Evolutionary conservation across 257 asterid species (phyloP).

Genomic region (Jasminum sambac): DNA sequence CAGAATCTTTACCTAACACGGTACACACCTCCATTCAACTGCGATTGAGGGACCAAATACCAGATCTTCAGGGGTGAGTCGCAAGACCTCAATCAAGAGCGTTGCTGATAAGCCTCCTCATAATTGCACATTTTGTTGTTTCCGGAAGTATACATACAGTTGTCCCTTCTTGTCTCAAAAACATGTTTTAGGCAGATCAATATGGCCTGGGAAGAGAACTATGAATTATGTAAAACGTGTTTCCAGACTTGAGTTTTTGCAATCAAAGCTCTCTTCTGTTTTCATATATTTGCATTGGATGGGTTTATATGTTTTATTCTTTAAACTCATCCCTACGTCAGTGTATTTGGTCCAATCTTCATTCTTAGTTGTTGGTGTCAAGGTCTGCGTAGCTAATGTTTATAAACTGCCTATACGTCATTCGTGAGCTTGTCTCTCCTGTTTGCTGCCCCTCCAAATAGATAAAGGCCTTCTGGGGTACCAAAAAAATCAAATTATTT

Average conservation of each 20-base stretch:
- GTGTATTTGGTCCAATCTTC: not conserved
- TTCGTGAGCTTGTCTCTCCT: too few relatives aligned
- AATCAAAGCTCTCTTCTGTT: not conserved
- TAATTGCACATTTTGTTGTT: not conserved
- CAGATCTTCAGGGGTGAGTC: conserved; percentile 36
- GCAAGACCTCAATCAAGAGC: conserved; percentile 10
- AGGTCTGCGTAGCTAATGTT: too few relatives aligned
- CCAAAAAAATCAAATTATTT: too few relatives aligned
- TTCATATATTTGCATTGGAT: not conserved
- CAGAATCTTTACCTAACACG: conserved; percentile 45
- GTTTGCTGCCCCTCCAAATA: too few relatives aligned
- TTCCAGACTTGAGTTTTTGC: not conserved
- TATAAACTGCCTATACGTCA: too few relatives aligned
- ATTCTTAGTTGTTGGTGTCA: not conserved
- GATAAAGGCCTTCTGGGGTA: too few relatives aligned
- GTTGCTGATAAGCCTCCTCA: not conserved
- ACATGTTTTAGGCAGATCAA: conserved; percentile 60
- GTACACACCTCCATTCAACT: conserved; percentile 64
- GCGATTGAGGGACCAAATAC: conserved; percentile 60
- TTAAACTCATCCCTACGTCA: not conserved
- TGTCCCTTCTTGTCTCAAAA: not conserved
- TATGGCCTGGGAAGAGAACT: conserved; percentile 64
- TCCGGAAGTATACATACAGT: not conserved
- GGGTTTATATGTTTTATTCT: not conserved
- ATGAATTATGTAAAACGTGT: not conserved